Evolutionary conservation across 257 asterid species (phyloP), one percentile per base, ranked within the genome.

Genomic region (Paulownia fortunei): DNA sequence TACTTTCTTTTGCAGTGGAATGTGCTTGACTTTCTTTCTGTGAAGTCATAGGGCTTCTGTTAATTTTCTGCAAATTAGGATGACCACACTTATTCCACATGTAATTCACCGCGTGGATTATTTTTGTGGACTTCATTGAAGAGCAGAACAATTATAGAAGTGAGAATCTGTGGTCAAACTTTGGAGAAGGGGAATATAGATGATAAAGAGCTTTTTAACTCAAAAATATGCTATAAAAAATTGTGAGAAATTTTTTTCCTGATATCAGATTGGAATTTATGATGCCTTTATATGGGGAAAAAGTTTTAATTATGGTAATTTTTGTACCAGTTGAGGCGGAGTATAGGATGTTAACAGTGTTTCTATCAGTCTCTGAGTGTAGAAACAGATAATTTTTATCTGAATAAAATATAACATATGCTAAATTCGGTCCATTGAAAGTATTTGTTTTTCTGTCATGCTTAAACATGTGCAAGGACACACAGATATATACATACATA

Each of bases 321-420:
- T 59, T 62, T 41, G 46, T 65, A 56, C 80, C 72, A 82, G 84
- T 79, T 51, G 84, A 62, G 60, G 37, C 7, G 18, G 64, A 54
- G 26, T 27, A 65, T 56, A 12, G 55, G 46, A 46, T 8, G 26
- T 52, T 36, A 69, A 32, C 44, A 21, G 62, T 68, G 59, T 71
- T 11, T 64, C 27, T 30, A 16, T 18, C 30, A 19, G 47, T 55
- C 34, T 16, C 47, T 58, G 6, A 32, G 0, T 59, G 56, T 49
- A 16, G 36, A 58, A 24, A 39, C 2, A 34, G 36, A 8, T 37
- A 10, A 9, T 41, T 44, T 27, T 12, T 2, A 15, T 26, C 6
- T 58, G 51, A 49, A 19, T 51, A 34, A 36, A 23, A 16, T 19
- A 27, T 19, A 7, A 36, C 46, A 32, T 54, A 13, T 47, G 66